Percentiles rank a stretch among this genome's conserved stretches.
Conservation (phyloP, 164 flowering plant species). For the Piper longum region DNA sequence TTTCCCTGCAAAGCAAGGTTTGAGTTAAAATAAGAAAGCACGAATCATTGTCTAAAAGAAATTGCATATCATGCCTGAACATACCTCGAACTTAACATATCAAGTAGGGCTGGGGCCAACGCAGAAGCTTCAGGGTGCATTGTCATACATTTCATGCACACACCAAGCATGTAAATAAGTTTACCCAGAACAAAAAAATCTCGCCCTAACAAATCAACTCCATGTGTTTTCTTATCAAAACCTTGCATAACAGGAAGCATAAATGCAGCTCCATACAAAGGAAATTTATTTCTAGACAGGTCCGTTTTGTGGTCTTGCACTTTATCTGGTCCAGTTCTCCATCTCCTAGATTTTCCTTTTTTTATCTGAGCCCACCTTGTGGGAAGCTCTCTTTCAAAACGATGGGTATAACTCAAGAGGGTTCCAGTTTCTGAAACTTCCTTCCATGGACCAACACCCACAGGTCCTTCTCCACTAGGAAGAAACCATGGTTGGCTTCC, state of each 20-base stretch:
- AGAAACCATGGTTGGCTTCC: conserved; percentile 76
- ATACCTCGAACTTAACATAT: conserved; percentile 81
- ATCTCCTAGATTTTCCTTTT: conserved; percentile 71
- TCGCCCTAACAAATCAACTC: conserved; percentile 84
- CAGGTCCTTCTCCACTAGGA: conserved; percentile 59
- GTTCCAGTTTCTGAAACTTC: conserved; percentile 54
- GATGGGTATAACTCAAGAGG: conserved; percentile 51
- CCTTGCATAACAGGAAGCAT: conserved; percentile 98
- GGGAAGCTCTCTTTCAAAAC: conserved; percentile 82
- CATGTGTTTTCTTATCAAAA: conserved; percentile 89
- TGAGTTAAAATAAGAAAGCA: not conserved
- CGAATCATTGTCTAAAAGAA: too few relatives aligned
- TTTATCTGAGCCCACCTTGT: conserved; percentile 35
- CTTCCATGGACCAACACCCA: conserved; percentile 76
- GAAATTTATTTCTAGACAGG: conserved; percentile 63
- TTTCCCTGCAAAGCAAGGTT: conserved; percentile 29
- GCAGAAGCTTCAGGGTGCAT: conserved; percentile 97
- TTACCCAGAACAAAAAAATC: conserved; percentile 90
- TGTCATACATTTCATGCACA: conserved; percentile 80
- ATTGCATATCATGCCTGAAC: not conserved
- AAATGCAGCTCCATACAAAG: conserved; percentile 86
- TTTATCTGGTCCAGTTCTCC: conserved; percentile 42
- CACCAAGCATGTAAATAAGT: conserved; percentile 84
- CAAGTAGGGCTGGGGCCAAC: conserved; percentile 66
- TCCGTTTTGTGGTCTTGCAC: conserved; percentile 29